phyloP scores from a whole-genome alignment of 2,329 filamentous ascomycete species.

The Fusarium chaquense region DNA sequence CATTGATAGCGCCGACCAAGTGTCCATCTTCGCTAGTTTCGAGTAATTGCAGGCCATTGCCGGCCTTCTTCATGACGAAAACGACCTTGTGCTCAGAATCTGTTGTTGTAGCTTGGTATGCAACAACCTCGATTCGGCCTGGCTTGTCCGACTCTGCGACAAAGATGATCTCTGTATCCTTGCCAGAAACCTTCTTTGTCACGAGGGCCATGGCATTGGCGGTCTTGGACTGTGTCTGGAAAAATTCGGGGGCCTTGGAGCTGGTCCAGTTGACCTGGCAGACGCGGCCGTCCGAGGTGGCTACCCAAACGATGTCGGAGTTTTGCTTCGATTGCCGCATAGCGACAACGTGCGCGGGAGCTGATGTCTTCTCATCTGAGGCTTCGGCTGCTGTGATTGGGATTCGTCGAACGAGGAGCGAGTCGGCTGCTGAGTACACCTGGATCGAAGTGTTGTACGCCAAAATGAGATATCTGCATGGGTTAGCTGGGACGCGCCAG shows the following conservation, averaged over 20 bases:
- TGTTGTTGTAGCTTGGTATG: slow-evolving; percentile 56
- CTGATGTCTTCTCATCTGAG: slow-evolving; percentile 42
- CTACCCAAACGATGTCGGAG: slow-evolving; percentile 68
- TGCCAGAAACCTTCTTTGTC: slow-evolving; percentile 52
- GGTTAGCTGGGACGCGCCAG: slow-evolving; percentile 26
- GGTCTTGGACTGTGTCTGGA: slow-evolving; percentile 57
- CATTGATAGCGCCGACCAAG: slow-evolving; percentile 60
- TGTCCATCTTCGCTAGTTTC: slow-evolving; percentile 66
- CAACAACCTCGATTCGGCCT: slow-evolving; percentile 56
- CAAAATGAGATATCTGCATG: slow-evolving; percentile 76
- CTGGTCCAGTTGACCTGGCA: slow-evolving; percentile 71
- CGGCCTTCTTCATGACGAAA: slow-evolving; percentile 53
- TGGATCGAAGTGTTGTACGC: slow-evolving; percentile 80
- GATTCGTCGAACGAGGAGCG: slow-evolving; percentile 81
- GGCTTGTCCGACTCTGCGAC: slow-evolving; percentile 59
- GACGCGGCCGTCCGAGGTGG: slow-evolving; percentile 67
- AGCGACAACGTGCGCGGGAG: slow-evolving; percentile 55
- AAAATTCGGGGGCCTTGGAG: slow-evolving; percentile 56
- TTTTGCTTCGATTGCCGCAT: slow-evolving; percentile 56
- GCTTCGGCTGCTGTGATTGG: slow-evolving; percentile 57
- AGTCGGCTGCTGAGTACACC: slow-evolving; percentile 84
- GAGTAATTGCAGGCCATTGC: slow-evolving; percentile 57
- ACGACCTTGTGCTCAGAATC: slow-evolving; percentile 52
- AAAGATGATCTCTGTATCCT: slow-evolving; percentile 59
- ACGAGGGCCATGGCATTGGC: slow-evolving; percentile 61